Percentiles rank a stretch among this genome's conserved stretches.
phyloP scores from a whole-genome alignment of 2,329 filamentous ascomycete genomes.

The Metarhizium anisopliae region DNA sequence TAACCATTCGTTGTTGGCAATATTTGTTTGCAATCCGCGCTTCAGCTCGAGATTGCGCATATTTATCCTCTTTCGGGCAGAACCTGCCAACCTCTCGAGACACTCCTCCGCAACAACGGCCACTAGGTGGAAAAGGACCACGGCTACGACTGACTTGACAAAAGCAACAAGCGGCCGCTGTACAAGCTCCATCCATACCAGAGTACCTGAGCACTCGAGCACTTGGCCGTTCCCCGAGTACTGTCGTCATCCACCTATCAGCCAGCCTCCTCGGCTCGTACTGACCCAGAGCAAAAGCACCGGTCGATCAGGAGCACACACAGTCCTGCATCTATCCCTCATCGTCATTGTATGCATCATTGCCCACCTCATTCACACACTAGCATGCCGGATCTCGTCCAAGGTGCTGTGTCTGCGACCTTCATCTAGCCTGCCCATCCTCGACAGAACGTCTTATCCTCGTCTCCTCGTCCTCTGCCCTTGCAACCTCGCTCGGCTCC shows the following conservation, averaged over 20 bases:
- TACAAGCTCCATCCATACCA: too few relatives aligned
- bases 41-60: neutral
- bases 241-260: too few relatives aligned
- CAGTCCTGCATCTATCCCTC: constrained; percentile 2
- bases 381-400: constrained; percentile 1
- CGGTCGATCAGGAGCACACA: neutral
- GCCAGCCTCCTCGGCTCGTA: too few relatives aligned
- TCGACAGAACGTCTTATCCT: neutral
- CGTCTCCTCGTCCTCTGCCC: neutral
- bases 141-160: neutral
- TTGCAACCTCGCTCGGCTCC: neutral
- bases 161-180: too few relatives aligned
- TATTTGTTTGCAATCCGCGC: neutral
- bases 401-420: neutral
- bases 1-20: neutral
- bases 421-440: neutral
- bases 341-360: constrained; percentile 7
- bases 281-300: neutral
- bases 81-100: neutral
- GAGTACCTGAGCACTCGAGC: too few relatives aligned
- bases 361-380: constrained; percentile 2
- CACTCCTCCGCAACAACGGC: neutral
- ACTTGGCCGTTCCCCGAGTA: too few relatives aligned
- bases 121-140: neutral
- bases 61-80: neutral